Conservation (phyloP, 805 yeast genomes). For the Ogataea populi-albae region DNA sequence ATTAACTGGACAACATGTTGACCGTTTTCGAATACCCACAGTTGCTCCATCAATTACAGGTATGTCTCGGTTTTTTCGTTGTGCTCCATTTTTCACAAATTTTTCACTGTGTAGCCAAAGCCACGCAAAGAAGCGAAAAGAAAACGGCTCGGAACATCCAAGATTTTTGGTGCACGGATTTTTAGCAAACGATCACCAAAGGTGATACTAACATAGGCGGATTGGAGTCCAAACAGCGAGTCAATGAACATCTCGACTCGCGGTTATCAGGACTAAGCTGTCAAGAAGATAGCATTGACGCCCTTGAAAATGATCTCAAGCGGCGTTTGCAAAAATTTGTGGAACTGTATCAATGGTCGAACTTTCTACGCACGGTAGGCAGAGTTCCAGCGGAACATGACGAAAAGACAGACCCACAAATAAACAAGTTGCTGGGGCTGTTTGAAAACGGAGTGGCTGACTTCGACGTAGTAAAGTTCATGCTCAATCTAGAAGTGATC, state of each 20-base stretch:
- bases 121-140: no score
- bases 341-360: slow-evolving; percentile 9
- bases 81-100: no score
- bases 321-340: slow-evolving; percentile 8
- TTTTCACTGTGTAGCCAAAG: no score
- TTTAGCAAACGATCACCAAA: no score
- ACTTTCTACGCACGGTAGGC: slow-evolving; percentile 10
- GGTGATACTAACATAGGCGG: no score
- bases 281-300: slow-evolving; percentile 3
- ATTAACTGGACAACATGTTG: slow-evolving; percentile 10
- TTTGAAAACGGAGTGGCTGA: slow-evolving; percentile 4
- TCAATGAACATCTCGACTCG: no score
- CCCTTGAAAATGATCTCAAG: slow-evolving; percentile 3
- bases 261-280: slow-evolving; percentile 4
- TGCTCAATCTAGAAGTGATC: slow-evolving; percentile 16
- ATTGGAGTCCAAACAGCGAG: no score
- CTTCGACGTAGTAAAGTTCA: slow-evolving; percentile 13
- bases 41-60: slow-evolving; percentile 9
- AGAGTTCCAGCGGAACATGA: slow-evolving; percentile 14
- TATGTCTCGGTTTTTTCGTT: slow-evolving; percentile 11
- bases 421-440: slow-evolving; percentile 9
- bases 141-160: no score
- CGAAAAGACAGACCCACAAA: slow-evolving; percentile 9
- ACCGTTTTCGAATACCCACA: slow-evolving; percentile 14
- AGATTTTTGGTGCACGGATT: no score